A percentile compares a stretch with the other conserved stretches of the same genome.
Conservation (phyloP, 192 early-diverging fungal species). For the Coemansia sp. region DNA sequence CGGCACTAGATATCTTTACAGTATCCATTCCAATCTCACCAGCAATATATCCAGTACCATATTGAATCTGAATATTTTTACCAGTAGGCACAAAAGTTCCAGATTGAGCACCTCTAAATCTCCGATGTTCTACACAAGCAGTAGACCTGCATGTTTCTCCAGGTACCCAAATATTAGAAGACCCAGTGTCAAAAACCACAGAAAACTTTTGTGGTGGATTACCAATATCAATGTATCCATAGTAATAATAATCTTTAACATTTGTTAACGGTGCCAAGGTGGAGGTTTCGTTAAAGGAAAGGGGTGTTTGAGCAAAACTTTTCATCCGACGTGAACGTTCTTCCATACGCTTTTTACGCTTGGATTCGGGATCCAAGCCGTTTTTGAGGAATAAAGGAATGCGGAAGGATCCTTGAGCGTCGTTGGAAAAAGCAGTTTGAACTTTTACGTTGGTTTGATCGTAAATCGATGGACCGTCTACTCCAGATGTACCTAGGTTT, state of each 20-base stretch:
- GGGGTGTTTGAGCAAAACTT: constrained; percentile 22
- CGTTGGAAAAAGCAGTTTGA: constrained; percentile 18
- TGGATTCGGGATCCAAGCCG: constrained; percentile 46
- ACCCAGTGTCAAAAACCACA: constrained; percentile 69
- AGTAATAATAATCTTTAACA: constrained; percentile 58
- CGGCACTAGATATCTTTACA: constrained; percentile 29
- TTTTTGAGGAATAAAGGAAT: constrained; percentile 40
- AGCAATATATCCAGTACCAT: constrained; percentile 89
- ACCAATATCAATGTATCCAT: constrained; percentile 65
- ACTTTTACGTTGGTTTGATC: constrained; percentile 20
- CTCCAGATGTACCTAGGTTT: neutral
- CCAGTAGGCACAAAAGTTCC: constrained; percentile 55
- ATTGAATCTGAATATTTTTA: constrained; percentile 84
- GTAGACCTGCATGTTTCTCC: constrained; percentile 61
- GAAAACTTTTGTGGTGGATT: constrained; percentile 70
- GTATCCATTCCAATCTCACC: constrained; percentile 83
- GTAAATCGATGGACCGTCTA: constrained; percentile 9
- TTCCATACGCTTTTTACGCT: constrained; percentile 27
- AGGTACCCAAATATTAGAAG: constrained; percentile 72
- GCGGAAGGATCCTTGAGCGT: constrained; percentile 22
- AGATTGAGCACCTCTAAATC: constrained; percentile 70
- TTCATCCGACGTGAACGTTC: constrained; percentile 40
- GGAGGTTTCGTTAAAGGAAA: constrained; percentile 1
- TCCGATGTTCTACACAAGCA: constrained; percentile 78
- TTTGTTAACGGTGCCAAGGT: constrained; percentile 25